Evolutionary conservation across 345 rosid species (phyloP).

Genomic region (Turnera subulata): DNA sequence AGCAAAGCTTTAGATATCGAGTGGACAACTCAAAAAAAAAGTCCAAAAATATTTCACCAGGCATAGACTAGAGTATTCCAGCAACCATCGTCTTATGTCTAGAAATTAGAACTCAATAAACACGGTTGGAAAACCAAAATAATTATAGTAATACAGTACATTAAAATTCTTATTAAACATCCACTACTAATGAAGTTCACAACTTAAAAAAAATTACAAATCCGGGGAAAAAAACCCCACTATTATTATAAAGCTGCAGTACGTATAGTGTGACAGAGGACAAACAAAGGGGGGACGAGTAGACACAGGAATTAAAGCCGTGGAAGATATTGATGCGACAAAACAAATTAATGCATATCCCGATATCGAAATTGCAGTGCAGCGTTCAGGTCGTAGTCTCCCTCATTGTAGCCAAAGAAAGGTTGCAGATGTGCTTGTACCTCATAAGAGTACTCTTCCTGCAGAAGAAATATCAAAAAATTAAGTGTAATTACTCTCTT

Average conservation of each 20-base stretch:
- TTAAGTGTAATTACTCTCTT: neutral
- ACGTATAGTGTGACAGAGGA: too few relatives aligned
- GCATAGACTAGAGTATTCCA: too few relatives aligned
- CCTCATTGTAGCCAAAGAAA: neutral
- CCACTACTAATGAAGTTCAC: too few relatives aligned
- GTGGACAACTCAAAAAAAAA: too few relatives aligned
- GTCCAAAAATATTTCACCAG: too few relatives aligned
- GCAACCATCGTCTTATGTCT: too few relatives aligned
- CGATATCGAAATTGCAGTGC: neutral
- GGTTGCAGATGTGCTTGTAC: constrained; percentile 4
- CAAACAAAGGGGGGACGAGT: too few relatives aligned
- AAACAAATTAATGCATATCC: neutral
- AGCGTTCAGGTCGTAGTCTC: neutral
- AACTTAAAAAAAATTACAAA: neutral
- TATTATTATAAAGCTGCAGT: neutral
- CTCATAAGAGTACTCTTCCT: constrained; percentile 2
- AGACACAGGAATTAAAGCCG: neutral
- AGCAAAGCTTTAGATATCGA: too few relatives aligned
- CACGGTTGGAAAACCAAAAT: too few relatives aligned
- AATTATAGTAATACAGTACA: too few relatives aligned
- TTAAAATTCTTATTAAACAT: too few relatives aligned
- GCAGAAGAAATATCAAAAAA: neutral
- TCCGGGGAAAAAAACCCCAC: neutral
- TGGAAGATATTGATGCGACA: neutral
- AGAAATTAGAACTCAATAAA: too few relatives aligned